These are phyloP conservation scores for Areca catechu DNA, from an alignment of 176 grass and related monocot species.

Conservation along the genomic window DNA sequence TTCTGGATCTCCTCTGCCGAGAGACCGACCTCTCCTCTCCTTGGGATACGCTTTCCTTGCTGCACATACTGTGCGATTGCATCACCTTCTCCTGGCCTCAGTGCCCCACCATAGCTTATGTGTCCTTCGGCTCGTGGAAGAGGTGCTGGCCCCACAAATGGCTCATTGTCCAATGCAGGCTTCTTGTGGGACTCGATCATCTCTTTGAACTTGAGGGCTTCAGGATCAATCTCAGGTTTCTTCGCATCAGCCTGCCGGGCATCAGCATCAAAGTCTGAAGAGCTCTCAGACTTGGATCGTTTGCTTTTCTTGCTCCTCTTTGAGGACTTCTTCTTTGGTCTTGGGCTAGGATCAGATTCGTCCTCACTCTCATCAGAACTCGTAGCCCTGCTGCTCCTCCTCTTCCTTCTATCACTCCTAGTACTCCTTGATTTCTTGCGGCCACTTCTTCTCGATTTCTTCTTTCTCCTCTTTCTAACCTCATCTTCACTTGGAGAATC, in stretches of 20 bases:
- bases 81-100: constrained; percentile 96
- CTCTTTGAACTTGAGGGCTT: constrained; percentile 83
- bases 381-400: no score
- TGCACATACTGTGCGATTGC: constrained; percentile 97
- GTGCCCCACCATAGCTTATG: constrained; percentile 91
- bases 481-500: constrained; percentile 38
- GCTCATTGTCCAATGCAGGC: constrained; percentile 61
- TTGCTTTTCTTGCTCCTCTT: constrained; percentile 31
- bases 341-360: constrained; percentile 22
- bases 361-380: constrained; percentile 8
- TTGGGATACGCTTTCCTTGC: constrained; percentile 94
- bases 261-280: constrained; percentile 20
- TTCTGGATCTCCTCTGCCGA: constrained; percentile 93
- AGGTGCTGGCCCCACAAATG: constrained; percentile 63
- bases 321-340: constrained; percentile 24
- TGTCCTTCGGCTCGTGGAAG: constrained; percentile 73
- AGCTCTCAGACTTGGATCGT: constrained; percentile 23
- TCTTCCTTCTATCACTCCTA: constrained; percentile 3
- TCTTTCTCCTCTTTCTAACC: constrained; percentile 19
- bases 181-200: constrained; percentile 90
- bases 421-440: constrained; percentile 32
- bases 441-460: constrained; percentile 16
- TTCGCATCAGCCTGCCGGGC: constrained; percentile 25
- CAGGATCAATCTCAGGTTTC: constrained; percentile 52
- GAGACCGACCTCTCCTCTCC: constrained; percentile 93